Base-by-base conservation (phyloP, 2,329 filamentous ascomycete species). In the Pyrenophora graminea region DNA sequence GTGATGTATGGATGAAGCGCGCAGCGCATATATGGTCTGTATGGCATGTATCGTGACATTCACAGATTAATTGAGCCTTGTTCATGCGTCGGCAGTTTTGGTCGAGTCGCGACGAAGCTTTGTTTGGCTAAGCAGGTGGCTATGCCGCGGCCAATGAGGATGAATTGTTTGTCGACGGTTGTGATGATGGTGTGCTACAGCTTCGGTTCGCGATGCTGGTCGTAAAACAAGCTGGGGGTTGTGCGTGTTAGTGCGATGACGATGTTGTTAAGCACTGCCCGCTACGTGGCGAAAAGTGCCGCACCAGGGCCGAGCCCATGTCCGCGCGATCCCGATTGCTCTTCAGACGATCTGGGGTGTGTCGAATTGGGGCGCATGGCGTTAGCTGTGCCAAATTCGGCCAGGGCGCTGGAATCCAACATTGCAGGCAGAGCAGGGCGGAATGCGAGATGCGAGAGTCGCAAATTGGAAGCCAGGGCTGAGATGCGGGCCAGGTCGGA, bases 271-370 rank as follows among this genome's bases (percentile, higher is more conserved):
- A 31, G 48, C 48, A 41, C 37, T 40, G 44, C 38, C 31, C 37
- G 44, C 38, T 39, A 42, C 17, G 43, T 51, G 44, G 48, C 44
- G 31, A 51, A 32, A 51, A 32, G 19, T 46, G 48, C 43, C 41
- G 48, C 38, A 32, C 39, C 32, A 48, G 47, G 12, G 31, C 38
- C 44, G 33, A 38, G 10, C 37, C 25, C 32, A 42, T 33, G 15
- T 41, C 48, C 36, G 47, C 27, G 23, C 39, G 15, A 40, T 34
- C 38, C 44, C 44, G 33, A 38, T 39, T 23, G 4, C 25, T 15
- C 21, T 27, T 32, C 21, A 25, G 3, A 37, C 5, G 42, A 18
- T 31, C 12, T 10, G 31, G 25, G 27, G 15, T 19, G 32, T 40
- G 38, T 38, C 15, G 10, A 17, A 13, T 19, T 39, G 34, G 32